Evolutionary conservation across 2,329 filamentous ascomycete genomes (phyloP), one percentile per base, ranked within the genome.

Genomic region (Penicillium sp.): DNA sequence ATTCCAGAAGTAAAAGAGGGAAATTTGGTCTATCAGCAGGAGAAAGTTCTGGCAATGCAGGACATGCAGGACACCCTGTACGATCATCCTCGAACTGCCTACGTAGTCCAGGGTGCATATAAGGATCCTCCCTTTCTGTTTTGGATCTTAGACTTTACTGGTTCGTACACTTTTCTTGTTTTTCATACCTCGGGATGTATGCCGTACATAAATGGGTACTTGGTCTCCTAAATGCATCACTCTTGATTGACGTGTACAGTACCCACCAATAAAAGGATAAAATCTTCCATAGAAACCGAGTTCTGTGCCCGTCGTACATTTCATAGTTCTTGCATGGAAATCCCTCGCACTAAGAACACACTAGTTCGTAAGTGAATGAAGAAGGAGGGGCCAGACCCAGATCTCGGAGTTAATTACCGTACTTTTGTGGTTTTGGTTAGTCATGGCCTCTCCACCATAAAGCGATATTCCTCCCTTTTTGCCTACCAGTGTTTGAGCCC

Each of bases 381-480:
- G 21, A 33, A 48, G 8, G 22, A 41, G 35, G 48, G 56, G 39
- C 51, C 45, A 59, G 55, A 58, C 56, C 33, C 48, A 27, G 24
- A 27, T 27, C 27, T 47, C 26, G 26, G 45, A 31, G 45, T 29
- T 47, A 29, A 47, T 47, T 29, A 27, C 22, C 4, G 33, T 37
- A 9, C 7, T 8, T 19, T 31, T 31, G 21, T 11, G 24, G 19
- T 55, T 59, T 59, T 52, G 48, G 55, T 60, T 62, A 58, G 59
- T 58, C 61, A 58, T 35, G 44, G 16, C 47, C 35, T 39, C 35
- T 39, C 35, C 35, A 39, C 35, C 35, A 37, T 37, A n/a, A 4
- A 37, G 11, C 9, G 35, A 37, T 37, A 37, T 4, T 46, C 41
- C 50, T 57, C 33, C 26, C n/a, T 11, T 29, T 47, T 50, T 41